Evolutionary conservation across 2,329 filamentous ascomycete species (phyloP), one percentile per base, ranked within the genome.

Genomic region (Fusarium domesticum): DNA sequence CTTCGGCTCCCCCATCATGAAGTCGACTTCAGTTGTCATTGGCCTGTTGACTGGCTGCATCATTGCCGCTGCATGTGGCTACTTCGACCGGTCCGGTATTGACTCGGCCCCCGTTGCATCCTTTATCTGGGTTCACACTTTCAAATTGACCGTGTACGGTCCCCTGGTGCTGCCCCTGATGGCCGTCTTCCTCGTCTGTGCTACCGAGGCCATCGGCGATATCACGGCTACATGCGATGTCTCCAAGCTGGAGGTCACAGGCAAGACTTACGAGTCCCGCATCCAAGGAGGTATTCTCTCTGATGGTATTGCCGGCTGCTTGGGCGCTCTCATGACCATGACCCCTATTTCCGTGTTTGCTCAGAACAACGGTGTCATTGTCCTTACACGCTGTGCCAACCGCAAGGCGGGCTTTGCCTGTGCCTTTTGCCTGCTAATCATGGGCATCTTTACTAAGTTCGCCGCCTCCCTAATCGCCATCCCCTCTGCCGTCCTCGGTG

Each of bases 331-430:
- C 23, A 86, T 83, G 70, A 92, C 87, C 37, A 87, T 89, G 54
- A 87, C 86, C 0, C 87, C 87, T 20, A 87, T 91, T 80, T 84
- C 81, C 2, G 85, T 83, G 1, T 91, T 91, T 56, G 87, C 87
- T 0, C 87, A 91, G 64, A 92, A 92, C 70, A 91, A 92, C 63
- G 87, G 87, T 28, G 86, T 92, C 39, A 91, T 93, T 48, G 85
- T 87, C 0, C 73, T 93, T 35, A 93, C 88, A 0, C 78, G 87
- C 14, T 92, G 87, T 63, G 88, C 88, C 1, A 92, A 89, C 64
- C 80, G 88, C 42, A 85, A 83, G 36, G 89, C 87, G 5, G 89
- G 89, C 5, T 90, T 89, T 63, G 85, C 83, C 37, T 86, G 83
- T 61, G 89, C 78, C 63, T 74, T 86, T 58, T 90, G 90, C 72